These are phyloP conservation scores for Aspergillus sp. DNA, from an alignment of 2,329 filamentous ascomycete genomes.

Conservation along the genomic window DNA sequence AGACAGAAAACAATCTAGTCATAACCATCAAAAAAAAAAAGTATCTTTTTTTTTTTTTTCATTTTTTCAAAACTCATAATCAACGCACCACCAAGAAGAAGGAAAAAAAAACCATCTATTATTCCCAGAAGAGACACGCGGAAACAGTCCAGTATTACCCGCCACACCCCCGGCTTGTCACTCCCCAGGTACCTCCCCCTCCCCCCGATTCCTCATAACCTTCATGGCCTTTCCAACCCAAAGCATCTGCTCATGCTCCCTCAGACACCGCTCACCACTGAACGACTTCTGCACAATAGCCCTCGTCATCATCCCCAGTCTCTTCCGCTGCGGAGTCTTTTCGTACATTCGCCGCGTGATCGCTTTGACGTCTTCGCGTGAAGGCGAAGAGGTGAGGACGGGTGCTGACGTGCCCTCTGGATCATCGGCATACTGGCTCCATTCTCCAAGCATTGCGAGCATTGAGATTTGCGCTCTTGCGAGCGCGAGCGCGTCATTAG, in stretches of 20 bases:
- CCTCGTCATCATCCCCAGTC: slow-evolving; percentile 53
- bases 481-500: slow-evolving; percentile 55
- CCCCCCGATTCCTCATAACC: slow-evolving; percentile 21
- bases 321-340: slow-evolving; percentile 50
- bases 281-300: slow-evolving; percentile 55
- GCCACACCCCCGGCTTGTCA: no score
- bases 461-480: slow-evolving; percentile 58
- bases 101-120: no score
- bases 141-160: no score
- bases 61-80: no score
- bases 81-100: no score
- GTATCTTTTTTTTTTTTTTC: no score
- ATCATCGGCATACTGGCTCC: slow-evolving; percentile 54
- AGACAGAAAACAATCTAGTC: no score
- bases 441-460: slow-evolving; percentile 56
- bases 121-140: no score
- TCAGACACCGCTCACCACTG: slow-evolving; percentile 53
- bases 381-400: slow-evolving; percentile 45
- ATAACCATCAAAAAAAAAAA: no score
- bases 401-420: slow-evolving; percentile 29
- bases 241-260: slow-evolving; percentile 57
- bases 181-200: no score
- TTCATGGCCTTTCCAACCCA: slow-evolving; percentile 41
- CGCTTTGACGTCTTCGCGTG: slow-evolving; percentile 44
- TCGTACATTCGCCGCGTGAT: slow-evolving; percentile 55